Evolutionary conservation across 257 asterid species (phyloP).

Genomic region (Forsythia suspensa): DNA sequence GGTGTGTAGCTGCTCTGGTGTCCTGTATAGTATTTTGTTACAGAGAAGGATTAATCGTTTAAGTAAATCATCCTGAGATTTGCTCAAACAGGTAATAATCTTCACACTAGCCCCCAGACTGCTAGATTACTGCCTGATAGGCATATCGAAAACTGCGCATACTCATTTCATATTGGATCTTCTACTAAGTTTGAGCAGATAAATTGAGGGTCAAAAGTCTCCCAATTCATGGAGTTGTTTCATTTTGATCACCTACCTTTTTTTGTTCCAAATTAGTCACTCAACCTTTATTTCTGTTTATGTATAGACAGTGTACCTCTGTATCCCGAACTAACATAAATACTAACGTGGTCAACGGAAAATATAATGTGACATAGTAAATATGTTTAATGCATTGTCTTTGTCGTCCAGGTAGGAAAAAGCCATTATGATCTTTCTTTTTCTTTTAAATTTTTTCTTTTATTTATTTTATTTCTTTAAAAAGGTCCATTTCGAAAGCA

Average conservation of each 20-base stretch:
- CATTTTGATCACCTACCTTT: not conserved
- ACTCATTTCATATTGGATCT: not conserved
- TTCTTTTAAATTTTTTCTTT: not conserved
- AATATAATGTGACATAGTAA: not conserved
- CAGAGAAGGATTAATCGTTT: not conserved
- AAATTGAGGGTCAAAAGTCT: not conserved
- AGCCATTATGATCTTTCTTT: not conserved
- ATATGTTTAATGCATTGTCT: not conserved
- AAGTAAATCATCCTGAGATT: not conserved
- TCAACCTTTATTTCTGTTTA: not conserved
- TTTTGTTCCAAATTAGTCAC: not conserved
- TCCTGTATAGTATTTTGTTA: constrained; percentile 47
- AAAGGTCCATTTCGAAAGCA: not conserved
- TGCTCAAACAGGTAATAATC: not conserved
- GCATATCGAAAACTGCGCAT: not conserved
- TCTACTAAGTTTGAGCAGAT: not conserved
- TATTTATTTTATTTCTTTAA: not conserved
- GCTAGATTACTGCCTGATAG: not conserved
- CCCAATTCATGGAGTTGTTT: not conserved
- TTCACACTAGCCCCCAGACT: not conserved
- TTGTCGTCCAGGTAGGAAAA: not conserved
- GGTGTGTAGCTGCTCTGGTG: constrained; percentile 67
- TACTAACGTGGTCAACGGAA: not conserved
- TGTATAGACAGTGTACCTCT: not conserved
- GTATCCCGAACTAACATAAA: not conserved